Evolutionary conservation across 2,329 filamentous ascomycete genomes (phyloP), one percentile per base, ranked within the genome.

Genomic region (Penicillium sp.): DNA sequence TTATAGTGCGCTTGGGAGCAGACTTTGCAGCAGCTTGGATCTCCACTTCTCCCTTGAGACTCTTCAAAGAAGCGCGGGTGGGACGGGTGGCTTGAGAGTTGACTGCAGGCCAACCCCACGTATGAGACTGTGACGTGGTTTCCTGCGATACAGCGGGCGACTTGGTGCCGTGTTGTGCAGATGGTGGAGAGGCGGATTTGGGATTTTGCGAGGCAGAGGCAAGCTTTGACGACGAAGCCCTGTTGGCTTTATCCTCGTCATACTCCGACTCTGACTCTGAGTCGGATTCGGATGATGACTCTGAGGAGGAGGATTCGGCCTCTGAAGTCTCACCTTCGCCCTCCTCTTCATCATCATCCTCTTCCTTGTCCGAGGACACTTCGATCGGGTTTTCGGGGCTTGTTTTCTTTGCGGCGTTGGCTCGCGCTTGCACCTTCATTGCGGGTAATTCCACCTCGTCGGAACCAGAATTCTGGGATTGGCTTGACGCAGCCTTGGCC

Each of bases 141-240:
- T 52, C 54, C 19, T 49, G 51, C 7, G 71, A 81, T 58, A 67
- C 65, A 3, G 56, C 61, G 1, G 62, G 63, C 7, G 70, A 66
- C 54, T 44, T 74, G 51, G 19, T 67, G 5, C 30, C 70, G 2
- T 61, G 66, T 30, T 57, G 57, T 35, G 52, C 44, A 26, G 52
- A 56, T 7, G 49, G 31, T 6, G 38, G 60, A 23, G 54, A 53
- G 5, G 38, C 21, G n/a, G 54, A 21, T 21, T 30, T 60, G 6
- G 47, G 23, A 35, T 50, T n/a, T 13, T 46, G 41, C 3, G 48
- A 23, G 4, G 56, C 15, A 47, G 48, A 23, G 4, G 56, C 15
- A 47, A 6, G 15, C 17, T 45, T 51, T 5, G 29, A 6, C 21
- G 46, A n/a, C n/a, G 31, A 56, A 38, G 23, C 44, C 45, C 19